Base-by-base conservation (phyloP, 228 moss, liverwort and hornwort genomes). In the Sphagnum magellanicum region DNA sequence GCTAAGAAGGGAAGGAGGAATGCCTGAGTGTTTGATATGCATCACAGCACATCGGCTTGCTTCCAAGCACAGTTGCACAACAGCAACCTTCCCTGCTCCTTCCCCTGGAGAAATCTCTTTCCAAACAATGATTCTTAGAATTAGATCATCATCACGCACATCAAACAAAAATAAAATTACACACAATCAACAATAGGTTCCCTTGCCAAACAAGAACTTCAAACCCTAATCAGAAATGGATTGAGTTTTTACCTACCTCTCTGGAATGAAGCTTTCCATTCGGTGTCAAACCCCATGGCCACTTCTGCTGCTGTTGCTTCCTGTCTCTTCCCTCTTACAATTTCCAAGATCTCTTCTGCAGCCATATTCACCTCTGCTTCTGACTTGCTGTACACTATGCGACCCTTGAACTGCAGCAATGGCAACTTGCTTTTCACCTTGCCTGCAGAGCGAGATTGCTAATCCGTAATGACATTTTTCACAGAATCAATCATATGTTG, bases 331-430 rank as follows among this genome's bases (percentile, higher is more conserved):
- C 73, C 79, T 66, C 48, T 65, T 57, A 92, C 67, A 68, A 79
- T 80, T 73, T 82, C 81, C 85, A 76, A 85, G 62, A 89, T 57
- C 63, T 81, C 77, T 67, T 66, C 68, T 16, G 74, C 81, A 73
- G 87, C 89, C 59, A 77, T 79, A 70, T 83, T 83, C 70, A 92
- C 89, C 78, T 92, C 89, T 4, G 55, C 51, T 71, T 77, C 67
- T 6, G 87, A 83, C 83, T 79, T 92, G 85, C 92, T 92, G 81
- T 92, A 92, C 55, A 88, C 81, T 68, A 92, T 77, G 59, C 73
- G 79, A 48, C 89, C 92, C 59, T 79, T 87, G 69, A 92, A 92
- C 60, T 86, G 85, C 72, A 92, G 65, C 60, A 61, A 63, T 53
- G 76, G 87, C 63, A 72, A 63, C 69, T 75, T 80, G 0, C 76